phyloP scores from a whole-genome alignment of 2,329 filamentous ascomycete genomes.

The Xylaria multiplex region DNA sequence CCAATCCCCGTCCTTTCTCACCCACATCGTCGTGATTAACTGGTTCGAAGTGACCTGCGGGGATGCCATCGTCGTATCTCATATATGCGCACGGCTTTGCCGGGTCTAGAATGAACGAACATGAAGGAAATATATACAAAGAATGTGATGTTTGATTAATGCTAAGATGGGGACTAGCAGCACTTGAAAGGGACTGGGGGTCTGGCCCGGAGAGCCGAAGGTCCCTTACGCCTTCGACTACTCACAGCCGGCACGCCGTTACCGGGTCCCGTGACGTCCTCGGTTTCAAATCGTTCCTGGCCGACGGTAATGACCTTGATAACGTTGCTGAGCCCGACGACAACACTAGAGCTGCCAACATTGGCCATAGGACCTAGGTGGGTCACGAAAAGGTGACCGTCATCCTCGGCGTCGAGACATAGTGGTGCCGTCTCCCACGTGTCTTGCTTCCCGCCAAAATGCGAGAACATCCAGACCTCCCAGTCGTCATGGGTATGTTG shows the following conservation, averaged over 20 bases:
- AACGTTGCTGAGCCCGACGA: constrained; percentile 76
- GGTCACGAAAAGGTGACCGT: constrained; percentile 70
- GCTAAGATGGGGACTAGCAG: constrained; percentile 25
- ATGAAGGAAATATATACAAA: constrained; percentile 36
- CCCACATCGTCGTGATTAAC: constrained; percentile 16
- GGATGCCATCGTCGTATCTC: constrained; percentile 33
- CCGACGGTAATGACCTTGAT: constrained; percentile 77
- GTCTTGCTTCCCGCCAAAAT: constrained; percentile 55
- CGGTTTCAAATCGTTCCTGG: constrained; percentile 69
- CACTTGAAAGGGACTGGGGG: constrained; percentile 31
- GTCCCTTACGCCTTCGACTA: constrained; percentile 49
- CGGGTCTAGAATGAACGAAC: constrained; percentile 12
- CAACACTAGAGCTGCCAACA: constrained; percentile 72
- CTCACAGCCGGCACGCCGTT: constrained; percentile 52
- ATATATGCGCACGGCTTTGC: constrained; percentile 26
- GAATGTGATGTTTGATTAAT: constrained; percentile 17
- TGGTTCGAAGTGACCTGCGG: constrained; percentile 16
- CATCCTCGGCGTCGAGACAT: constrained; percentile 53
- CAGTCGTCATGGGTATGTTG: constrained; percentile 52
- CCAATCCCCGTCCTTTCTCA: constrained; percentile 16
- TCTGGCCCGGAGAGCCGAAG: constrained; percentile 40
- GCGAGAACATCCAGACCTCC: constrained; percentile 66
- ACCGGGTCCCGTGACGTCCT: constrained; percentile 45
- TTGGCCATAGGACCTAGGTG: constrained; percentile 71
- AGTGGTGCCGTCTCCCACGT: constrained; percentile 59